Evolutionary conservation across 305 asterid species (phyloP).

Genomic region (Ajuga reptans): DNA sequence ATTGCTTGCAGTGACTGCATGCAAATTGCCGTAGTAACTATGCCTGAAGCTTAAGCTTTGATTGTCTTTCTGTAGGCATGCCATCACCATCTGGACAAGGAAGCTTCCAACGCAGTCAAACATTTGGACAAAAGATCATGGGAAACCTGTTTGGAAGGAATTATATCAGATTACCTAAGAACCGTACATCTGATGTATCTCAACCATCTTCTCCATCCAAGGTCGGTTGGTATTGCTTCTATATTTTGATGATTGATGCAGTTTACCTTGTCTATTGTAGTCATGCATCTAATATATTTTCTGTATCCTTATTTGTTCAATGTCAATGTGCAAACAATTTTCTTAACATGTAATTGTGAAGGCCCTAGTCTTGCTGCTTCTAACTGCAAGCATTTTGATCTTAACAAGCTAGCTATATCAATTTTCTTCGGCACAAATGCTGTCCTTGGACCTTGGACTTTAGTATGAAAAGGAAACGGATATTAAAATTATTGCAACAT

Average conservation of each 20-base stretch:
- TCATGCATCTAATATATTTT: neutral
- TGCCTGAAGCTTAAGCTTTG: slow-evolving; percentile 14
- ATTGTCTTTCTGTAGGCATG: slow-evolving; percentile 41
- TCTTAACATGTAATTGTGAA: slow-evolving; percentile 3
- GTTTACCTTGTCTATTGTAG: slow-evolving; percentile 13
- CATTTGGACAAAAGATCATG: slow-evolving; percentile 91
- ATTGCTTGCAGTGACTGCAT: slow-evolving; percentile 14
- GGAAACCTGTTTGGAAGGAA: slow-evolving; percentile 73
- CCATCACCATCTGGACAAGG: slow-evolving; percentile 83
- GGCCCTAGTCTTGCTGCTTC: neutral
- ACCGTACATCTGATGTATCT: slow-evolving; percentile 41
- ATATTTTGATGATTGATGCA: slow-evolving; percentile 8
- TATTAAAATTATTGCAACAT: neutral
- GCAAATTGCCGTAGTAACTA: slow-evolving; percentile 7
- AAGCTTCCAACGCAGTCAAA: slow-evolving; percentile 74
- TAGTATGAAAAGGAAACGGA: neutral
- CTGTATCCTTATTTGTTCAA: neutral
- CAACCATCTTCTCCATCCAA: slow-evolving; percentile 72
- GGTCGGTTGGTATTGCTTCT: slow-evolving; percentile 48
- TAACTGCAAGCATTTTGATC: slow-evolving; percentile 13
- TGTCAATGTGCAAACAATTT: slow-evolving; percentile 16
- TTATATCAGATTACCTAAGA: slow-evolving; percentile 68
- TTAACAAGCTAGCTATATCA: slow-evolving; percentile 11
- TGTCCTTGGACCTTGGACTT: neutral
- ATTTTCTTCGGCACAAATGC: neutral